These are phyloP conservation scores for Schizophyllum commune DNA, from an alignment of 1,284 basidiomycete genomes.

Conservation along the genomic window DNA sequence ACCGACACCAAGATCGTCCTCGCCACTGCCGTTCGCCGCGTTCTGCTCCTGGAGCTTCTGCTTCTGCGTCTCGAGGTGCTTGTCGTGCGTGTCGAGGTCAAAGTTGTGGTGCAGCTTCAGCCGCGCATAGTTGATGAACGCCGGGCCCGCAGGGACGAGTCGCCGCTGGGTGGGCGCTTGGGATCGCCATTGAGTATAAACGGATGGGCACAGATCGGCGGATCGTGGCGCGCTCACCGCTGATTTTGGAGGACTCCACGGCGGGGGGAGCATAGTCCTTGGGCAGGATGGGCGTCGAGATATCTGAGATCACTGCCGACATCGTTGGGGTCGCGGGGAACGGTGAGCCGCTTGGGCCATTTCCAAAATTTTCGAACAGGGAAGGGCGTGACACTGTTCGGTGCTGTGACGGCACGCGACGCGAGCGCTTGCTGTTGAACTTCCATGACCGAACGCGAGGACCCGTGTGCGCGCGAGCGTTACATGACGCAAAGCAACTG, in stretches of 20 bases:
- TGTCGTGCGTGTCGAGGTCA: slow-evolving; percentile 77
- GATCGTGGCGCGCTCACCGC: neutral
- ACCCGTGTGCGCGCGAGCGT: neutral
- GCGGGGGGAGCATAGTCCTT: neutral
- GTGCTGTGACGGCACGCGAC: neutral
- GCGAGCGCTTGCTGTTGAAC: neutral
- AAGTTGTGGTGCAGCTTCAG: slow-evolving; percentile 70
- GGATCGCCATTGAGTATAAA: neutral
- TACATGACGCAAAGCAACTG: neutral
- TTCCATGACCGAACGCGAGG: neutral
- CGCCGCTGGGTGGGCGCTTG: slow-evolving; percentile 3
- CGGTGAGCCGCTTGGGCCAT: neutral
- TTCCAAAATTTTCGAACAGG: neutral
- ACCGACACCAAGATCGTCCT: slow-evolving; percentile 88
- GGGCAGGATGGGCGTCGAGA: neutral
- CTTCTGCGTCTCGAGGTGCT: slow-evolving; percentile 35
- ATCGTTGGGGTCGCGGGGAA: neutral
- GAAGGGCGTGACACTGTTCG: neutral
- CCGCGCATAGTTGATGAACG: slow-evolving; percentile 76
- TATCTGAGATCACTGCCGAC: neutral
- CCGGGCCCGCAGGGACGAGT: slow-evolving; percentile 77
- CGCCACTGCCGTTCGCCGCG: slow-evolving; percentile 51
- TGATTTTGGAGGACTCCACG: neutral
- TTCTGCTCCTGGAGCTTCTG: slow-evolving; percentile 41
- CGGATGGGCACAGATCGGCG: neutral